Evolutionary conservation across 139 green algal species (phyloP), one percentile per base, ranked within the genome.

Genomic region (Yamagishiella unicocca): DNA sequence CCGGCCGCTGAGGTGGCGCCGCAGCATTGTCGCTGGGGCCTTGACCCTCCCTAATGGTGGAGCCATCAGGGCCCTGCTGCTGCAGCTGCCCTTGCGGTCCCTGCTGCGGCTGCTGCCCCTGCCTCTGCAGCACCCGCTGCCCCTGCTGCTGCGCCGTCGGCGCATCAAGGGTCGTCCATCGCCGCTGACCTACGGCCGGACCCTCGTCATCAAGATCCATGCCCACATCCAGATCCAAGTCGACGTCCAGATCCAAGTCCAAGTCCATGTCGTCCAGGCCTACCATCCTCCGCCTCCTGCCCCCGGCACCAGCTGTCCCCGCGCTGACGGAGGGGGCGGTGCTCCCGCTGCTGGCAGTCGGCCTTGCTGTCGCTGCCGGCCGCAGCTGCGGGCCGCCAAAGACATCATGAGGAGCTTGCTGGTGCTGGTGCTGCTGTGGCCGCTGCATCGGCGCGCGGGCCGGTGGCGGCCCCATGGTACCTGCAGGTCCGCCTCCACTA

Each of bases 231-330:
- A 64, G 38, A 54, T 85, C 58, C 27, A 62, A 31, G 27, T 66
- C 61, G 31, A 83, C 31, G 35, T 70, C 50, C 79, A 85, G 40
- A 75, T 85, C 79, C 12, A 66, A 0, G 29, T 85, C 79, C 62
- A 66, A 5, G 19, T 83, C 76, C 54, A 72, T 43, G 43, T 85
- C 79, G n/a, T 85, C 79, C 79, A 85, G 42, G 10, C 79, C 79
- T 2, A 85, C 4, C 79, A 85, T 50, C 17, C 12, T 27, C 61
- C 62, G 61, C 62, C 62, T 40, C 79, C 43, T 35, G 43, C 72
- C 42, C 12, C 70, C 70, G 40, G 21, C 70, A 27, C 70, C 70
- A 31, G 6, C 58, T 14, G 19, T 21, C 9, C 40, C 72, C 25
- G 25, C 27, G 45, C 45, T 24, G 7, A 66, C n/a, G 17, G 73